Evolutionary conservation across 805 yeast species (phyloP), one percentile per base, ranked within the genome.

Genomic region (Ogataea methylovora): DNA sequence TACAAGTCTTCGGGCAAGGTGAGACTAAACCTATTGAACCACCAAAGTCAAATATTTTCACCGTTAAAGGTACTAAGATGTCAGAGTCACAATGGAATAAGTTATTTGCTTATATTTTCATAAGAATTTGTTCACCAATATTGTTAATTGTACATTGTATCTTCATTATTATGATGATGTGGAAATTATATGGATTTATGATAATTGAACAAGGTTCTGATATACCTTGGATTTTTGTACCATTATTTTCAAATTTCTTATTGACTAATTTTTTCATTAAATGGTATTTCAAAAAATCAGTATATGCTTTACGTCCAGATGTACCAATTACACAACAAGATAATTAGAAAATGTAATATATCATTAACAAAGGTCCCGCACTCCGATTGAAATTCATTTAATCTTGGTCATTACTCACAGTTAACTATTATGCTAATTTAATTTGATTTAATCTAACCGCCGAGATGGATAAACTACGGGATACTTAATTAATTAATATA

Each of bases 231-330:
- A 12, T 52, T 14, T 31, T 51, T 33, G 32, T 39, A 13, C 47
- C 52, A 5, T 27, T 51, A 17, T 25, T 43, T 22, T 2, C 41
- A 10, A 39, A 56, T 35, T 33, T 51, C n/a, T 26, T 44, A 12
- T 4, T 48, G 8, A 56, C 54, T 12, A 58, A 54, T 35, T 43
- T 41, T 19, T 29, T 51, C 32, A 51, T 45, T 33, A 54, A 52
- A 27, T 39, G 36, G 34, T 28, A 47, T 7, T 56, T 56, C 33
- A 42, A 40, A 3, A 30, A 38, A 3, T 15, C 32, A 4, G 6
- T 30, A 8, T 30, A 30, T 20, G 12, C 8, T 12, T n/a, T 30
- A 13, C 21, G 23, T 16, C 32, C 32, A 10, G 32, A 30, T 22
- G 21, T 16, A 11, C 32, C 32, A 22, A 12, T 30, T 4, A 22